phyloP scores from a whole-genome alignment of 371 early-diverging fungal genomes.

The Lichtheimia ornata region DNA sequence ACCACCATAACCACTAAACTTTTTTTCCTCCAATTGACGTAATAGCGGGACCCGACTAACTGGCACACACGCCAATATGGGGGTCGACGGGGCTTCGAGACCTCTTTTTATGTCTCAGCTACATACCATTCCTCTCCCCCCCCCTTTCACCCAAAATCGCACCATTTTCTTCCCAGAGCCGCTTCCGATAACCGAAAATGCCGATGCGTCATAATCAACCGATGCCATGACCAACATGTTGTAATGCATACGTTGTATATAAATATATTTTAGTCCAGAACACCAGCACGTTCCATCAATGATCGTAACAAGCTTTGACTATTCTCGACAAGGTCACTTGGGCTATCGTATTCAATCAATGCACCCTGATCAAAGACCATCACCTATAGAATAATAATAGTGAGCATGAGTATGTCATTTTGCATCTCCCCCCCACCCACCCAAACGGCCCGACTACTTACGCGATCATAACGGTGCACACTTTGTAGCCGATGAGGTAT shows the following conservation, averaged over 20 bases:
- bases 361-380: conserved; percentile 67
- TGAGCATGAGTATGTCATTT: conserved; percentile 6
- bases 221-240: not conserved
- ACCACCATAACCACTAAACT: too few relatives aligned
- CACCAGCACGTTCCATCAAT: conserved; percentile 36
- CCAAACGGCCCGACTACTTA: conserved; percentile 4
- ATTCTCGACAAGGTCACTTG: conserved; percentile 38
- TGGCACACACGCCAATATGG: too few relatives aligned
- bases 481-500: conserved; percentile 82
- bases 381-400: conserved; percentile 32
- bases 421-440: not conserved
- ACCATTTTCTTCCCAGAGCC: not conserved
- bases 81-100: too few relatives aligned
- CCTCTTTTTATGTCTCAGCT: too few relatives aligned
- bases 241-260: not conserved
- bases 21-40: too few relatives aligned
- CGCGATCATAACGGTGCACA: conserved; percentile 62
- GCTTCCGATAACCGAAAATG: not conserved
- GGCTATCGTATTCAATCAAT: conserved; percentile 81
- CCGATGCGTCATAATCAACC: too few relatives aligned
- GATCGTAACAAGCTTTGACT: conserved; percentile 32
- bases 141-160: not conserved
- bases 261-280: conserved; percentile 15
- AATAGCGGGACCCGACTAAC: too few relatives aligned
- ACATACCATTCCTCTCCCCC: not conserved